These are phyloP conservation scores for Alternaria gaisen DNA, from an alignment of 2,329 filamentous ascomycete genomes.

Conservation along the genomic window DNA sequence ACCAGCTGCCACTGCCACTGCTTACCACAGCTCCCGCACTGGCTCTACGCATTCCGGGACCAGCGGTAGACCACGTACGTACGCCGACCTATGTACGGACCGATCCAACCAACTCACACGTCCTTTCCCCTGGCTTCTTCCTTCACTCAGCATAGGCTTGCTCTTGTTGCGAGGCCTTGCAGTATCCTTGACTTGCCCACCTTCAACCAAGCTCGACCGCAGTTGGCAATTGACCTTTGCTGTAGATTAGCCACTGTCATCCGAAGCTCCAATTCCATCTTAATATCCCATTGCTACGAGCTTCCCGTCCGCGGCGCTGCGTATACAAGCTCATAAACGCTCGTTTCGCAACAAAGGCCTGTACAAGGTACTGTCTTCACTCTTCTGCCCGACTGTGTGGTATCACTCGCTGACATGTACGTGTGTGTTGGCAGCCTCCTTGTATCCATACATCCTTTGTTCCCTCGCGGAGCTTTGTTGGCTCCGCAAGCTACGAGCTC, in stretches of 20 bases:
- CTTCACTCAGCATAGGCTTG: constrained; percentile 16
- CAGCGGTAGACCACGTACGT: constrained; percentile 25
- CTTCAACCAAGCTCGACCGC: constrained; percentile 13
- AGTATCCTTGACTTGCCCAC: constrained; percentile 19
- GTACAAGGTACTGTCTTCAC: constrained; percentile 27
- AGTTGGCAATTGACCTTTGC: constrained; percentile 24
- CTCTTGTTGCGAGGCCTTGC: constrained; percentile 17
- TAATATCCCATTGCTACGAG: constrained; percentile 20
- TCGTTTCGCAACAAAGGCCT: constrained; percentile 8
- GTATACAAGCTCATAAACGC: constrained; percentile 14
- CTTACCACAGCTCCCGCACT: constrained; percentile 16
- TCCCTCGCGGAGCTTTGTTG: constrained; percentile 25
- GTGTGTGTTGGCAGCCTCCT: constrained; percentile 29
- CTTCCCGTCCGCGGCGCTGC: constrained; percentile 19
- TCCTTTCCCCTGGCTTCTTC: constrained; percentile 20
- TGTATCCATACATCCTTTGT: constrained; percentile 37
- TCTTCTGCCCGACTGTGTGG: constrained; percentile 7
- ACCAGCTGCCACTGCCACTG: constrained; percentile 18
- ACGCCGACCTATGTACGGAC: constrained; percentile 22
- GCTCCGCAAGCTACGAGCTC: constrained; percentile 24
- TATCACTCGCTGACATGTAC: constrained; percentile 38
- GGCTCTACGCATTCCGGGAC: constrained; percentile 23
- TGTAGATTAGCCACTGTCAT: constrained; percentile 5
- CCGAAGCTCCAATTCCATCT: constrained; percentile 10
- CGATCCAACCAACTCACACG: constrained; percentile 21